Evolutionary conservation across 768 basidiomycete genomes (phyloP).

Genomic region (Mycena epipterygia): DNA sequence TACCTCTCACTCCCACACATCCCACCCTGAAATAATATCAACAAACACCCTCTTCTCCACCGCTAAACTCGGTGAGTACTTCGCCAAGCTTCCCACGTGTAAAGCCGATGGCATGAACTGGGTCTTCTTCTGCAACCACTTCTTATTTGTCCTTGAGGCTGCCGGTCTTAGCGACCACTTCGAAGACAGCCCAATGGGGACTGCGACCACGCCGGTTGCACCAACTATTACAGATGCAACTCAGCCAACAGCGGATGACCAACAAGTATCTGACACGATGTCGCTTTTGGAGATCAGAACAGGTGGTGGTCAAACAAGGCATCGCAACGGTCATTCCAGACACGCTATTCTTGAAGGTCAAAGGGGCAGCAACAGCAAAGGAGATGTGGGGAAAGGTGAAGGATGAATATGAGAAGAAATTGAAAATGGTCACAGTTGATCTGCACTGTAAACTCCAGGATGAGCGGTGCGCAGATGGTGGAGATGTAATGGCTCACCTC

Average conservation of each 20-base stretch:
- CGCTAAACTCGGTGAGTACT: no score
- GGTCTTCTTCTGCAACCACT: not conserved
- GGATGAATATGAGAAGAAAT: not conserved
- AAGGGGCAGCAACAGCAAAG: not conserved
- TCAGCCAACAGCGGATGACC: not conserved
- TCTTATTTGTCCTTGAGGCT: not conserved
- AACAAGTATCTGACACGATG: not conserved
- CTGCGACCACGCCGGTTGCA: not conserved
- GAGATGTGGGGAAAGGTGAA: not conserved
- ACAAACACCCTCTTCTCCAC: no score
- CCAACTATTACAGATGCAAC: not conserved
- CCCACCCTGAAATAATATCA: no score
- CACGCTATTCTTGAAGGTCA: not conserved
- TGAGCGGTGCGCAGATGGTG: not conserved
- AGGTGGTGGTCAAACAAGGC: not conserved
- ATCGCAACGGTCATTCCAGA: not conserved
- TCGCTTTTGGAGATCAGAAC: not conserved
- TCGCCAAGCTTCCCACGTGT: not conserved
- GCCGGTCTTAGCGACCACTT: not conserved
- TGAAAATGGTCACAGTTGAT: not conserved
- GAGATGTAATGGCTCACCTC: not conserved
- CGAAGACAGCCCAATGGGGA: not conserved
- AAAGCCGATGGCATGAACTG: not conserved
- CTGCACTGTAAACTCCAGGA: not conserved
- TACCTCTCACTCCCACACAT: no score